Base-by-base conservation (phyloP, 2,329 filamentous ascomycete species). In the Mycosphaerella arachidis region DNA sequence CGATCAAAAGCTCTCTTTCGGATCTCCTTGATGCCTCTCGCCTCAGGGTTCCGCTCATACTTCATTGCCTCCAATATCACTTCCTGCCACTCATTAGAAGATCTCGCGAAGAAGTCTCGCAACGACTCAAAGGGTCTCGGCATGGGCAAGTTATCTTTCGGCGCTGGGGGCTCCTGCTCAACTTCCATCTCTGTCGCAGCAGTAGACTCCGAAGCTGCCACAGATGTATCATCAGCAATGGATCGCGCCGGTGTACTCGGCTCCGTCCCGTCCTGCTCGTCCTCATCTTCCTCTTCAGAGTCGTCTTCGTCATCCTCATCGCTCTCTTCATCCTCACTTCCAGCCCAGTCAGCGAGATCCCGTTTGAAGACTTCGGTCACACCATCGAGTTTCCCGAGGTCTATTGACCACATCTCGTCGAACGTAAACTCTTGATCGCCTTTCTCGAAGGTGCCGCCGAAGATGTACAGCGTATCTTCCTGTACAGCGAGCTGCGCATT, bases 381-480 rank as follows among this genome's bases (percentile, higher is more conserved):
- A 3, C 94, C 94, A 67, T 97, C 92, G 62, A 99, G 82, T 75
- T 96, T 97, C 61, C 89, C 92, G n/a, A 99, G 81, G 70, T 99
- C 92, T 61, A 97, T 86, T 1, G 91, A 88, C 76, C 95, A 95
- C 75, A 99, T 81, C 70, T 99, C 94, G 68, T 97, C 92, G 74
- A 97, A 96, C 0, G 92, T 97, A 70, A 90, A 96, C 74, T 99
- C 94, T 24, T 91, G 84, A 70, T 99, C 94, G 18, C 91, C 93
- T 72, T 96, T 94, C 72, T 99, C 94, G 69, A 89, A 97, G 0
- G 93, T 99, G 18, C 94, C 94, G 31, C 94, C 92, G 70, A 95
- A 97, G 56, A 97, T 91, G 76, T 93, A 99, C 0, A 97, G 81
- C 8, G 90, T 86, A 73, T 99, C 94, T 66, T 92, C 91, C 75